phyloP scores from a whole-genome alignment of 345 rosid genomes.

The Eucalyptus tenuipes region DNA sequence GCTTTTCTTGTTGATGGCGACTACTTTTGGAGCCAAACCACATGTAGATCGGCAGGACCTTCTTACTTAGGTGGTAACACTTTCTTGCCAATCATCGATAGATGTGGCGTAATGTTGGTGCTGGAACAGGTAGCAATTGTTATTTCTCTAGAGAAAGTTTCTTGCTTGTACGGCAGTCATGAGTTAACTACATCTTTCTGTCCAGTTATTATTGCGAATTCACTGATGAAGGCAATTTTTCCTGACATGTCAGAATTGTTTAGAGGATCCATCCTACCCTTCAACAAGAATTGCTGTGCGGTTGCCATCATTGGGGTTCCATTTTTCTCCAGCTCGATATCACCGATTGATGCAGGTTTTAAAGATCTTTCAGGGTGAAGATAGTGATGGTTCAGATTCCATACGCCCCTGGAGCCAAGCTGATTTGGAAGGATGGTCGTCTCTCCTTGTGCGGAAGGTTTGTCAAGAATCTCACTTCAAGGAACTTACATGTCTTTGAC shows the following conservation, averaged over 20 bases:
- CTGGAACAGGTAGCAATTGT: constrained; percentile 67
- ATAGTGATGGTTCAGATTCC: constrained; percentile 31
- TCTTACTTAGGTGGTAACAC: constrained; percentile 10
- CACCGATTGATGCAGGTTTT: constrained; percentile 90
- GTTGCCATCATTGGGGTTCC: constrained; percentile 84
- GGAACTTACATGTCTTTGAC: background rate
- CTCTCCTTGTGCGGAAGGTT: constrained; percentile 80
- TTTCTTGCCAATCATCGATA: constrained; percentile 88
- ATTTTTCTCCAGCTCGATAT: constrained; percentile 97
- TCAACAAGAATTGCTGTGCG: constrained; percentile 76
- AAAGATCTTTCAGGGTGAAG: constrained; percentile 64
- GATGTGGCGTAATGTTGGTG: constrained; percentile 74
- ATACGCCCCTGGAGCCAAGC: constrained; percentile 77
- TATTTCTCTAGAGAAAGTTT: background rate
- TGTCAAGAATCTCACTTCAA: background rate
- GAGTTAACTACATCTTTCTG: background rate
- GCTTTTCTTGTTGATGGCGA: constrained; percentile 96
- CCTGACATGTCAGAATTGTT: constrained; percentile 39
- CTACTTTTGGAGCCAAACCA: constrained; percentile 53
- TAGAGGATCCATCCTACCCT: constrained; percentile 73
- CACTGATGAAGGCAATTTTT: background rate
- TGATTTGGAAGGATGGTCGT: constrained; percentile 93
- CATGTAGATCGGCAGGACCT: constrained; percentile 16
- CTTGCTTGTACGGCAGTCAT: background rate
- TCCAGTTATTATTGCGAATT: background rate